These are phyloP conservation scores for Apophysomyces elegans DNA, from an alignment of 371 early-diverging fungal species.

Conservation along the genomic window DNA sequence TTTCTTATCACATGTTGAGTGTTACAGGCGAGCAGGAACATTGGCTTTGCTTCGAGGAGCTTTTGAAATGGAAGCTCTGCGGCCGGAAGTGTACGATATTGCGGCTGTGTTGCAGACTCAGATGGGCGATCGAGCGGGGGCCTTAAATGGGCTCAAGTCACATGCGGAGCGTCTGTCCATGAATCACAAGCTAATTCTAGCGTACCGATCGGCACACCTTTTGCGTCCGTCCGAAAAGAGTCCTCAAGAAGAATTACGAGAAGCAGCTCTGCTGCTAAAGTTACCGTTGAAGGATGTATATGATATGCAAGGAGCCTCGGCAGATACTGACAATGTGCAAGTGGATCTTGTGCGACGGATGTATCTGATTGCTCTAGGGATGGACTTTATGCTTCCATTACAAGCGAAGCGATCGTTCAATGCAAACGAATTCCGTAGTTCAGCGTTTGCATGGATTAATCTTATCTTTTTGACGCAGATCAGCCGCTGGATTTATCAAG, in stretches of 20 bases:
- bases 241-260: constrained; percentile 15
- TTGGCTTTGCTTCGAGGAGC: constrained; percentile 27
- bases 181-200: constrained; percentile 11
- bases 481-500: constrained; percentile 24
- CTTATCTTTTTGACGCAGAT: constrained; percentile 34
- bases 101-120: constrained; percentile 24
- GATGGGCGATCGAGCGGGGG: constrained; percentile 16
- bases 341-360: constrained; percentile 27
- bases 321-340: constrained; percentile 15
- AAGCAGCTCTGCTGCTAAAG: constrained; percentile 19
- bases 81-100: constrained; percentile 34
- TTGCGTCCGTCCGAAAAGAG: constrained; percentile 16
- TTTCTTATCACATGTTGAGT: constrained; percentile 26
- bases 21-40: constrained; percentile 36
- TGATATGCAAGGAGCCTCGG: constrained; percentile 11
- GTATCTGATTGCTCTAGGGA: constrained; percentile 24
- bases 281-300: constrained; percentile 20
- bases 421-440: constrained; percentile 8
- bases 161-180: neutral
- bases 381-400: constrained; percentile 25
- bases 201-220: constrained; percentile 25
- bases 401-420: constrained; percentile 12
- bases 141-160: constrained; percentile 9
- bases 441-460: constrained; percentile 40
- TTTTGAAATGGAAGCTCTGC: constrained; percentile 12